Conservation (phyloP, 2,329 filamentous ascomycete genomes). For the Atkinsonella hypoxylon region DNA sequence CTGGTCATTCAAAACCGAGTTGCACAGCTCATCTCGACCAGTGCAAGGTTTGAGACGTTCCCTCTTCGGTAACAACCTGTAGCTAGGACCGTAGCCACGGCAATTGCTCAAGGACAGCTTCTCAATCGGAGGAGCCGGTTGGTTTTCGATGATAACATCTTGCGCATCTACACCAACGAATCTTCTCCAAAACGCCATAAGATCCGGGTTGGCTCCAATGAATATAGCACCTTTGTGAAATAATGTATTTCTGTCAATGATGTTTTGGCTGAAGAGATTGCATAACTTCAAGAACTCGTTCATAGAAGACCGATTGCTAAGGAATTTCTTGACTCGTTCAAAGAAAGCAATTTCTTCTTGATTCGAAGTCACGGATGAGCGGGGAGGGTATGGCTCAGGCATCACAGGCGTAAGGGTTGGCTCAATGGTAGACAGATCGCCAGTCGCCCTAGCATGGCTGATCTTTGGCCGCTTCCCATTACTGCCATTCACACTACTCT, state of each 20-base stretch:
- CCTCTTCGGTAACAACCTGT: constrained; percentile 79
- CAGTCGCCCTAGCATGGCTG: constrained; percentile 50
- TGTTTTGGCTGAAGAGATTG: constrained; percentile 85
- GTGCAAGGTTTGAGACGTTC: constrained; percentile 88
- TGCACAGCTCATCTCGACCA: constrained; percentile 88
- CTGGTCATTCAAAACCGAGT: constrained; percentile 86
- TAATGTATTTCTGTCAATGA: constrained; percentile 77
- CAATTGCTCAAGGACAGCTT: constrained; percentile 92
- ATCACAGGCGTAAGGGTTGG: constrained; percentile 81
- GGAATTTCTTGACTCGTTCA: constrained; percentile 90
- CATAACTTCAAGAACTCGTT: constrained; percentile 95
- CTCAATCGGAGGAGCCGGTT: constrained; percentile 61
- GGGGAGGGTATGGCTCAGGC: constrained; percentile 75
- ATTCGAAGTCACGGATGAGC: constrained; percentile 58
- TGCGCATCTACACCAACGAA: constrained; percentile 70
- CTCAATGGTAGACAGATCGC: constrained; percentile 55
- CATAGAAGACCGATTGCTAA: constrained; percentile 84
- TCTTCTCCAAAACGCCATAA: constrained; percentile 78
- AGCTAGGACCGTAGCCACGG: constrained; percentile 89
- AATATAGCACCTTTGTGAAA: constrained; percentile 75
- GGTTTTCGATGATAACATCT: constrained; percentile 69
- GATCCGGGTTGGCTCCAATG: constrained; percentile 75
- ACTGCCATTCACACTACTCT: constrained; percentile 24
- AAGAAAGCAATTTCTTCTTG: constrained; percentile 89
- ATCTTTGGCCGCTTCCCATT: constrained; percentile 59